Evolutionary conservation across 371 early-diverging fungal genomes (phyloP), one percentile per base, ranked within the genome.

Genomic region (Lichtheimia hyalospora): DNA sequence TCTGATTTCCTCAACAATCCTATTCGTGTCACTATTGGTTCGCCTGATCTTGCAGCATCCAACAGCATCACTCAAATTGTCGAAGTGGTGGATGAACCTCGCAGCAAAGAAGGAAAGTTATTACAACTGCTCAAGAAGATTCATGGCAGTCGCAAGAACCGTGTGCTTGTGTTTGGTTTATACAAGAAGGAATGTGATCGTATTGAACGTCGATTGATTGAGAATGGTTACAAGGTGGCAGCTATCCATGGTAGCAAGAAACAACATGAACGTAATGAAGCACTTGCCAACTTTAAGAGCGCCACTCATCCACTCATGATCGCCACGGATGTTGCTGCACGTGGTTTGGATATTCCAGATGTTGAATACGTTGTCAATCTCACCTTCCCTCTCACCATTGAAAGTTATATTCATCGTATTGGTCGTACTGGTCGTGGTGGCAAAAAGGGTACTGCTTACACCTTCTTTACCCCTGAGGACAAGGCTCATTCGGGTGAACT

Each of bases 351-450:
- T 80, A 93, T 99, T 63, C 96, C 97, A 39, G 89, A 95, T 58
- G 94, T 99, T n/a, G 93, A 94, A 62, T 91, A 93, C 68, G 99
- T 99, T 13, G 92, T 99, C 77, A 99, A 99, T 79, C 87, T 93
- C 65, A 97, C 97, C 41, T 96, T 99, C 80, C 99, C 99, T 8
- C 78, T 93, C 64, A 95, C 95, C 50, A 93, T 95, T 57, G 98
- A 98, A 68, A 93, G 94, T 62, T 97, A 81, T 40, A 90, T 95
- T 51, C 96, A 95, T 71, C 89, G 97, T 61, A 92, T 94, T 55
- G 99, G 99, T 42, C 89, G 99, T 65, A 98, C 99, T 5, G 99
- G 95, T 8, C 88, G 98, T 66, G 96, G 95, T 60, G 98, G 98
- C 57, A 87, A 89, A 62, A 85, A 80, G 68, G 99, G 99, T 46